Base-by-base conservation (phyloP, 2,329 filamentous ascomycete genomes). In the Trichophyton benhamiae region DNA sequence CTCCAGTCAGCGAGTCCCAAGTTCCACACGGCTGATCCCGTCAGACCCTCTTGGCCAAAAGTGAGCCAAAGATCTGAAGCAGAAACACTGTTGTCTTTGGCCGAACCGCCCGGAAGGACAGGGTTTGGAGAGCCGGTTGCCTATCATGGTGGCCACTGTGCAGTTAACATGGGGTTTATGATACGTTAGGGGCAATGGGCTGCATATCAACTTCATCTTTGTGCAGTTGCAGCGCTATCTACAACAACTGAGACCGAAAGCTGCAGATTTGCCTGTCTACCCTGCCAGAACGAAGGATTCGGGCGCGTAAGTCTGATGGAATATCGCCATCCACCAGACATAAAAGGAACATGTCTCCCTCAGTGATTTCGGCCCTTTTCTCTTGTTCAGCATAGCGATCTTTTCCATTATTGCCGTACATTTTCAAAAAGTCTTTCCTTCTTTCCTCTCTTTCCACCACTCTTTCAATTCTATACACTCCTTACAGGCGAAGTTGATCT, bases 401-500 rank as follows among this genome's bases (percentile, higher is more conserved):
- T 33, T 25, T 33, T 33, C 11, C 11, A 22, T 53, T 53, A 25
- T 17, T 53, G 7, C 49, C 17, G 49, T 25, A 9, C 49, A 53
- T 25, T 48, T 48, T 33, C 17, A n/a, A 48, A 46, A 13, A 17
- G 13, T 46, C 3, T 13, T 38, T 36, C 13, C 11, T 59, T 41
- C 38, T 46, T 42, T 59, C 20, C 11, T 6, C 11, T 27, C 17
- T 36, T 59, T 59, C 22, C 41, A 27, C 33, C 36, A 25, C 25
- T 25, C 38, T 59, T 48, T 27, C 41, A 11, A 59, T 42, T 33
- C 42, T 48, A n/a, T 48, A 59, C 57, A 48, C 25, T 59, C 57
- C 57, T 59, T 59, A 44, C 25, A 53, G 4, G 9, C 22, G 17
- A 58, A 22, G n/a, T 41, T 17, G 30, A 58, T 17, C 42, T 36